Conservation (phyloP, 345 rosid species). For the Carallia pectinifolia region DNA sequence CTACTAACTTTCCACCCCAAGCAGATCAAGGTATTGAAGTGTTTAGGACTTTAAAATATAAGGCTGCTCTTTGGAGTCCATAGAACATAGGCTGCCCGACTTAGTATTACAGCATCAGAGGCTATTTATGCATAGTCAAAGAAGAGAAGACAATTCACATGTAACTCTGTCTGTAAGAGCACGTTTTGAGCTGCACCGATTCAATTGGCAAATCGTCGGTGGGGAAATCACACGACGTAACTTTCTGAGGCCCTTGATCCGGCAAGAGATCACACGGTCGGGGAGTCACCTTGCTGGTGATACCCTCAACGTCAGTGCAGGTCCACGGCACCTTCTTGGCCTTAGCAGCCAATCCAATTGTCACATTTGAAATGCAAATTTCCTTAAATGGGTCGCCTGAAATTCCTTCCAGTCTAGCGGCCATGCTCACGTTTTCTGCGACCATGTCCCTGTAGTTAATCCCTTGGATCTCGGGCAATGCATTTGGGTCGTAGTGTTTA, state of each 20-base stretch:
- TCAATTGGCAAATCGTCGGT: slow-evolving; percentile 58
- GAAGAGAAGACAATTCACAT: slow-evolving; percentile 15
- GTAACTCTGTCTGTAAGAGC: slow-evolving; percentile 39
- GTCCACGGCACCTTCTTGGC: slow-evolving; percentile 70
- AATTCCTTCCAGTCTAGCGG: slow-evolving; percentile 64
- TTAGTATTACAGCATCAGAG: neutral
- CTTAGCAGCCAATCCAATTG: slow-evolving; percentile 52
- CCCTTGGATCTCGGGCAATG: slow-evolving; percentile 55
- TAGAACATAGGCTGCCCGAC: neutral
- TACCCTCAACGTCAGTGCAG: slow-evolving; percentile 54
- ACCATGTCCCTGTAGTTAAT: slow-evolving; percentile 64
- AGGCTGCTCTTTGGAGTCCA: neutral
- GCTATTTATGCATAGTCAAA: neutral
- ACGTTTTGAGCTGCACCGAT: slow-evolving; percentile 50
- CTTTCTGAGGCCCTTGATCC: slow-evolving; percentile 39
- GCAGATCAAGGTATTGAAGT: too few relatives aligned
- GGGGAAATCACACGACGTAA: slow-evolving; percentile 60
- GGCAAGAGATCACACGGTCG: slow-evolving; percentile 49
- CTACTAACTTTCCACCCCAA: too few relatives aligned
- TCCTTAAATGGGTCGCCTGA: slow-evolving; percentile 55
- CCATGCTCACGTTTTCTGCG: slow-evolving; percentile 66
- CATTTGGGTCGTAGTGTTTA: slow-evolving; percentile 60
- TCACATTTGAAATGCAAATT: slow-evolving; percentile 69
- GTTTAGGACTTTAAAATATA: too few relatives aligned
- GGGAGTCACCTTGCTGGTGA: slow-evolving; percentile 54